Conservation (phyloP, 164 flowering plant genomes). For the Paratinospora sagittata region DNA sequence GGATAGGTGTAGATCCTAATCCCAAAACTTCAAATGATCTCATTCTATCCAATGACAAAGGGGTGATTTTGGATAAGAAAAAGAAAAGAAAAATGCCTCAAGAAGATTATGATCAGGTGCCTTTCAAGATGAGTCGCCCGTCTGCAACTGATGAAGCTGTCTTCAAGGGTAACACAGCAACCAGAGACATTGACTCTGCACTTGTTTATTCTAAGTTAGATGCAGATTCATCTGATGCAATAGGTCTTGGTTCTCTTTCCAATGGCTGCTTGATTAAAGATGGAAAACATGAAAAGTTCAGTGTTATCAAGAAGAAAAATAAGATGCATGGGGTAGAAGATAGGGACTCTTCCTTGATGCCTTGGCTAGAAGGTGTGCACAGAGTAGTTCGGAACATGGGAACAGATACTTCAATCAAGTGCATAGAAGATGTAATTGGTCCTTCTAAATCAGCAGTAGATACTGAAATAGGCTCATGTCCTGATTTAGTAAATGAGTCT, state of each 20-base stretch:
- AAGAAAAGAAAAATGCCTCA: conserved; percentile 1
- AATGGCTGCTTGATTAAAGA: background rate
- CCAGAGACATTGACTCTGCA: background rate
- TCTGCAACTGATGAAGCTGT: background rate
- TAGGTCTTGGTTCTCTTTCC: background rate
- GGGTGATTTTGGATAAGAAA: background rate
- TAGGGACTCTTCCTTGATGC: background rate
- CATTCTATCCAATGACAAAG: background rate
- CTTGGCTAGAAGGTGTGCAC: background rate
- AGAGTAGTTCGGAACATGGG: background rate
- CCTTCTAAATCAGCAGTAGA: conserved; percentile 11
- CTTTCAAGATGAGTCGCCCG: background rate
- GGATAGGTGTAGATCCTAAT: conserved; percentile 1
- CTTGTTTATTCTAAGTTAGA: conserved; percentile 11
- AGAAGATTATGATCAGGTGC: background rate
- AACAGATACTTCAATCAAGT: conserved; percentile 6
- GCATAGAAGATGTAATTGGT: conserved; percentile 6
- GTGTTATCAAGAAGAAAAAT: background rate
- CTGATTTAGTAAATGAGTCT: conserved; percentile 14
- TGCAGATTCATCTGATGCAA: background rate
- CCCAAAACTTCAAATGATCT: background rate
- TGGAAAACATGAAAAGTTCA: background rate
- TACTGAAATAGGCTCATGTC: conserved; percentile 13
- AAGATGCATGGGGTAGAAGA: background rate
- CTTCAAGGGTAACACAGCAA: background rate